Base-by-base conservation (phyloP, 164 flowering plant genomes). In the Vitis rupestris region DNA sequence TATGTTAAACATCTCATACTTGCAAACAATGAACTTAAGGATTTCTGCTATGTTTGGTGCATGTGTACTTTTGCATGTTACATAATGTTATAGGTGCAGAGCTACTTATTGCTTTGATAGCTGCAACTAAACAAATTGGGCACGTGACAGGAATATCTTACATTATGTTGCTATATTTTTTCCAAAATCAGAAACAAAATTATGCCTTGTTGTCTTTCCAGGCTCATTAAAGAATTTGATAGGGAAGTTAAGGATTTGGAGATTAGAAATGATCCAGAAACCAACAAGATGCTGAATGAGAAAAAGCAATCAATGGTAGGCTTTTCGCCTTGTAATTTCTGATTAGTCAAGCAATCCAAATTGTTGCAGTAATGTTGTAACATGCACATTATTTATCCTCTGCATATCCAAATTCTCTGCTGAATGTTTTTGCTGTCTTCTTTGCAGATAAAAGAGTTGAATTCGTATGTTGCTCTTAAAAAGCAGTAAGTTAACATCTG, bases 361-460 rank as follows among this genome's bases (percentile, higher is more conserved):
- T 56, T 23, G 48, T 4, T 47, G 29, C 10, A 5, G 27, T 17
- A 56, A 4, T 15, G 3, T 59, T 50, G 37, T 23, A 27, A 15
- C 15, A 12, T 37, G 19, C 71, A 13, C 31, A 15, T 27, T 50
- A 15, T 61, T 47, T 49, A 19, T 2, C 27, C 54, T 19, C 50
- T 29, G 10, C 8, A 9, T 52, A 48, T 30, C 30, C 7, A 47
- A 69, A 17, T n/a, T 68, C 63, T 15, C 63, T 15, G 3, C 11
- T 65, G 3, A 61, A 47, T 55, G 4, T 54, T 60, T 14, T 59
- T 65, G 30, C n/a, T 37, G 47, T 63, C 61, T 29, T 73, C 56
- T 50, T 12, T 79, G 84, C 93, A 93, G 98, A 78, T 91, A 55
- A 93, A 93, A 78, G 98, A 91, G 86, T 83, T 93, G 80, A 93